Evolutionary conservation across 768 basidiomycete genomes (phyloP), one percentile per base, ranked within the genome.

Genomic region (Boletus eberwhitei): DNA sequence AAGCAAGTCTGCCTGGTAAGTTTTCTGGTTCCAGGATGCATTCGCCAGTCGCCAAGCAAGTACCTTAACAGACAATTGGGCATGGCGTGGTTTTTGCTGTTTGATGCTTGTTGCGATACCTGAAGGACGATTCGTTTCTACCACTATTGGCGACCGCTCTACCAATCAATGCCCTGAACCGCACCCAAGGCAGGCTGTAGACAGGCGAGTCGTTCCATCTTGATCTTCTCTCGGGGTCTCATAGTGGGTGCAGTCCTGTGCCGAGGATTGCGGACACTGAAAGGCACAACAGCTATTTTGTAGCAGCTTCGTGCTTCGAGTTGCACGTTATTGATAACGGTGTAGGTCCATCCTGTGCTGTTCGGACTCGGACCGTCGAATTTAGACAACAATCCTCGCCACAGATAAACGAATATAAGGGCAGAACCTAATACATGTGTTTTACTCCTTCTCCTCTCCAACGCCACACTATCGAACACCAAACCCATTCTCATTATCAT

Each of bases 261-360:
- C 39, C 34, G 39, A 53, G 29, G 14, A 53, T 39, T 36, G 16
- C 35, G 35, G 47, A 13, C 7, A 14, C 31, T 32, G 31, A 32
- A 12, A 32, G 11, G 31, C 31, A 8, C 11, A 32, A 12, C 11
- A 12, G 31, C 31, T 29, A n/a, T 39, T 48, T 24, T n/a, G 41
- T 24, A 11, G 13, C 16, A 11, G 26, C 37, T 52, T 35, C 43
- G 19, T 8, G 31, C 21, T 26, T 32, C 12, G 35, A 38, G 24
- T 22, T 35, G 19, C 29, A 7, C 16, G 16, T 36, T 4, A n/a
- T 43, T 52, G 24, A 48, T 37, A 38, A 39, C 24, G 9, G 2
- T 43, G 48, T 59, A 34, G 58, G 58, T 50, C 43, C 57, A 47
- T 59, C 48, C 59, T 59, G 52, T 59, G 57, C 16, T 17, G 13